phyloP scores from a whole-genome alignment of 306 rosid genomes.

The Ziziphus jujuba region DNA sequence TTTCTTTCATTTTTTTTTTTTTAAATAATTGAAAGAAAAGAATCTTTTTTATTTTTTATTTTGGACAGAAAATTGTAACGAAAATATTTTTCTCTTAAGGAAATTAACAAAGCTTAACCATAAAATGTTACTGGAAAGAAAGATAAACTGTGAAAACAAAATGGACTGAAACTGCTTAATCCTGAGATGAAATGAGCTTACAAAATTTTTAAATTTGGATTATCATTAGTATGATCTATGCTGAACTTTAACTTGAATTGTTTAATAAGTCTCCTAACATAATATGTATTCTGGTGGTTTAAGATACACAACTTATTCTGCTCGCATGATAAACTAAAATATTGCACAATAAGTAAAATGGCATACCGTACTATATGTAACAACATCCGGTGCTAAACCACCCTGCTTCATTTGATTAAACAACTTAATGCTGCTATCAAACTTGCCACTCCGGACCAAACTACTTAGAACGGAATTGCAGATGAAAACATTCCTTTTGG shows the following conservation, averaged over 20 bases:
- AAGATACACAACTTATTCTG: not conserved
- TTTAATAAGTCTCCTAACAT: too few relatives aligned
- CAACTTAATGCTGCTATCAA: conserved; percentile 55
- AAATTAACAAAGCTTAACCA: not conserved
- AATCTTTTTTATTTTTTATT: too few relatives aligned
- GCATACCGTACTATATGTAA: conserved; percentile 88
- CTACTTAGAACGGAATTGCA: conserved; percentile 81
- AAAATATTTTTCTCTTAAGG: not conserved
- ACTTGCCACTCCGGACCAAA: conserved; percentile 63
- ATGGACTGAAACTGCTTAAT: not conserved
- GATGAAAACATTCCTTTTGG: conserved; percentile 50
- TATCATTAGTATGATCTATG: not conserved
- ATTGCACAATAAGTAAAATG: conserved; percentile 13
- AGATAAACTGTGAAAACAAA: not conserved
- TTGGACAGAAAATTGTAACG: too few relatives aligned
- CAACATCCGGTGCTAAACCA: conserved; percentile 67
- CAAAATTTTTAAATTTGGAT: too few relatives aligned
- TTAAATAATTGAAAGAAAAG: too few relatives aligned
- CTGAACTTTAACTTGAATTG: not conserved
- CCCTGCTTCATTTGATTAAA: conserved; percentile 75
- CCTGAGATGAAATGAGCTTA: too few relatives aligned
- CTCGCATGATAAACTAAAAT: not conserved
- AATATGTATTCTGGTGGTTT: too few relatives aligned
- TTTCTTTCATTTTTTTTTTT: too few relatives aligned
- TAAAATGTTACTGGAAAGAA: not conserved